Conservation (phyloP, 192 early-diverging fungal species). For the Gonapodya sp. region DNA sequence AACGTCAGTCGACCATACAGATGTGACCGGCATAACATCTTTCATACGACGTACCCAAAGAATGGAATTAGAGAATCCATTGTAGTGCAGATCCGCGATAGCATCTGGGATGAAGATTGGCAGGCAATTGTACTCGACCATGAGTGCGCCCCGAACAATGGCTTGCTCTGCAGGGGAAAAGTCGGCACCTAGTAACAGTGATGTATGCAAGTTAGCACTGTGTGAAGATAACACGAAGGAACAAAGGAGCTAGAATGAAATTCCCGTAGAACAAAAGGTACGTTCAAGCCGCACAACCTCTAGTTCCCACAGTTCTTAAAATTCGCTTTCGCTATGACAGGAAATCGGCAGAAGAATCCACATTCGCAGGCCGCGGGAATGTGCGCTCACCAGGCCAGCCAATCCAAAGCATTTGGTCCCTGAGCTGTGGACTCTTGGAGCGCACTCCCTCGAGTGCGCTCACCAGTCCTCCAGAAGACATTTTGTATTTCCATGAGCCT, state of each 20-base stretch:
- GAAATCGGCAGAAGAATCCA: not conserved
- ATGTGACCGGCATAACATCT: not conserved
- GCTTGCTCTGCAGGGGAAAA: constrained; percentile 69
- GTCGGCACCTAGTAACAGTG: constrained; percentile 50
- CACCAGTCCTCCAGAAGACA: constrained; percentile 93
- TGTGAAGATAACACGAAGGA: too few species aligned
- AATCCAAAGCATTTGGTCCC: constrained; percentile 97
- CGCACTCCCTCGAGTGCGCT: constrained; percentile 72
- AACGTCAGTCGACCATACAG: constrained; percentile 57
- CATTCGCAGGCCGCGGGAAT: not conserved
- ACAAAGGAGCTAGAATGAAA: too few species aligned
- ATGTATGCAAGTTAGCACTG: not conserved
- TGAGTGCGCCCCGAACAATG: constrained; percentile 54
- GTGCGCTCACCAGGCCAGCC: constrained; percentile 82
- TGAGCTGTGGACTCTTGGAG: constrained; percentile 31
- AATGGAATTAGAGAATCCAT: constrained; percentile 88
- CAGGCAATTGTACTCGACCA: constrained; percentile 71
- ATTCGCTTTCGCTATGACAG: too few species aligned
- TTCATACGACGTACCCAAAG: constrained; percentile 2
- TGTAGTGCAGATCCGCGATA: constrained; percentile 92
- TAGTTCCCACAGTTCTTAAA: too few species aligned
- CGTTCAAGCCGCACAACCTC: too few species aligned
- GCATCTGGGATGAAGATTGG: constrained; percentile 93
- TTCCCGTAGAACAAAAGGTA: too few species aligned
- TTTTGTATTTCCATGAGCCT: constrained; percentile 59